Conservation (phyloP, 805 yeast species). For the Candida gorgasii region DNA sequence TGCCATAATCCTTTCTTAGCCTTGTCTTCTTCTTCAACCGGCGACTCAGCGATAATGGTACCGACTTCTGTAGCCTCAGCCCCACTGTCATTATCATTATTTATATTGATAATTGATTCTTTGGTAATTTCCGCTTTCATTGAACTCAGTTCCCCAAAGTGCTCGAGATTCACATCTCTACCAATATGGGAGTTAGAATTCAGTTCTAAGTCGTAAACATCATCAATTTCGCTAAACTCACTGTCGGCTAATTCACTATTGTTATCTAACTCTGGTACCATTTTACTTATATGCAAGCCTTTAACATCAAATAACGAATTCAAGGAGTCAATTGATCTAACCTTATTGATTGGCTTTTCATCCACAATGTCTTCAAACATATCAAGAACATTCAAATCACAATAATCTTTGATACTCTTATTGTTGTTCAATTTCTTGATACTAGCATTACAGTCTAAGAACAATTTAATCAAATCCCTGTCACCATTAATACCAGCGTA, state of each 20-base stretch:
- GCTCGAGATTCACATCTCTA: too few relatives aligned
- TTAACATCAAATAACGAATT: conserved; percentile 41
- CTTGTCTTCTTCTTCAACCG: conserved; percentile 7
- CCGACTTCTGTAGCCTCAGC: conserved; percentile 16
- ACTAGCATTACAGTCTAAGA: conserved; percentile 66
- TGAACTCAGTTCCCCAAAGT: neutral
- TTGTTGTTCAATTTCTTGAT: conserved; percentile 55
- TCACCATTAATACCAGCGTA: conserved; percentile 80
- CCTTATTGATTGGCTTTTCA: conserved; percentile 27
- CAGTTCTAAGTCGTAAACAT: conserved; percentile 15
- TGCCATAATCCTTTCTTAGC: conserved; percentile 38
- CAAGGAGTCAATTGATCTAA: conserved; percentile 39
- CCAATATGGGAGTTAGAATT: too few relatives aligned
- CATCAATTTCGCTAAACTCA: conserved; percentile 23
- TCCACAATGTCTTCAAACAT: conserved; percentile 28
- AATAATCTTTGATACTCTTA: conserved; percentile 38
- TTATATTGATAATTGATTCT: conserved; percentile 14
- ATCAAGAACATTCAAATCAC: conserved; percentile 47
- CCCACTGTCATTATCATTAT: conserved; percentile 16
- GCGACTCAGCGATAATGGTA: conserved; percentile 10
- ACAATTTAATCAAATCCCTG: conserved; percentile 59
- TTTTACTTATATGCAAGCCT: conserved; percentile 42
- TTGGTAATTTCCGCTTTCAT: neutral
- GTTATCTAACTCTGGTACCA: conserved; percentile 26
- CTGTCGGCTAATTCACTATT: conserved; percentile 37